phyloP scores from a whole-genome alignment of 345 rosid species.

The Excoecaria cochinchinensis region DNA sequence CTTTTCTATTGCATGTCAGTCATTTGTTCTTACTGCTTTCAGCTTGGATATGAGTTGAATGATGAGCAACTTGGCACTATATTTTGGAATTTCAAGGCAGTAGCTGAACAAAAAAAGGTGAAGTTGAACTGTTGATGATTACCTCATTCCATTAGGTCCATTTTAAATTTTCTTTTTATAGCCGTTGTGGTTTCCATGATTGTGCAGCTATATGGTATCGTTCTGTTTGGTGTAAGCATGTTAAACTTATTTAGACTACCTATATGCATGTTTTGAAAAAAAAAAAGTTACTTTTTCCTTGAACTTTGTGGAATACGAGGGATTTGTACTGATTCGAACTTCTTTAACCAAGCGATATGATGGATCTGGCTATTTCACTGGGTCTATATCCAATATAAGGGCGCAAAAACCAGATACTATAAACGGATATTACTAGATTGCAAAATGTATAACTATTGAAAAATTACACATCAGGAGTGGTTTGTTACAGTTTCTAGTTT shows the following conservation, averaged over 20 bases:
- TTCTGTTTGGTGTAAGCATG: neutral
- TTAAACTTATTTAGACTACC: neutral
- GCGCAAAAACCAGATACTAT: neutral
- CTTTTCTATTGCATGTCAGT: slow-evolving; percentile 12
- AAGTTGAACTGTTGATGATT: neutral
- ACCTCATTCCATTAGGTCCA: neutral
- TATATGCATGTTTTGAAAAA: neutral
- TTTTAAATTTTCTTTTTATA: neutral
- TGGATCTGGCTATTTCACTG: neutral
- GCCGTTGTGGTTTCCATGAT: neutral
- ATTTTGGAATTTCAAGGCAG: slow-evolving; percentile 88
- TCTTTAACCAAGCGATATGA: neutral
- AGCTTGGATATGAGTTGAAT: slow-evolving; percentile 87
- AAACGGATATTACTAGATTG: neutral
- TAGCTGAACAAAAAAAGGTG: slow-evolving; percentile 94
- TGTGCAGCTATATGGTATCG: neutral
- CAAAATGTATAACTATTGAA: neutral
- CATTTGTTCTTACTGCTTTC: slow-evolving; percentile 26
- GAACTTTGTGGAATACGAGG: neutral
- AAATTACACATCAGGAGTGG: neutral
- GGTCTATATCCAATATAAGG: neutral
- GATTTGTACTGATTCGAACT: too few species aligned
- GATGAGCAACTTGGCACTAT: slow-evolving; percentile 66
- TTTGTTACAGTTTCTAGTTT: neutral
- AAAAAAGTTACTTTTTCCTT: neutral